A percentile compares a stretch with the other conserved stretches of the same genome.
phyloP scores from a whole-genome alignment of 768 basidiomycete species.

The Mycena kentingensis region DNA sequence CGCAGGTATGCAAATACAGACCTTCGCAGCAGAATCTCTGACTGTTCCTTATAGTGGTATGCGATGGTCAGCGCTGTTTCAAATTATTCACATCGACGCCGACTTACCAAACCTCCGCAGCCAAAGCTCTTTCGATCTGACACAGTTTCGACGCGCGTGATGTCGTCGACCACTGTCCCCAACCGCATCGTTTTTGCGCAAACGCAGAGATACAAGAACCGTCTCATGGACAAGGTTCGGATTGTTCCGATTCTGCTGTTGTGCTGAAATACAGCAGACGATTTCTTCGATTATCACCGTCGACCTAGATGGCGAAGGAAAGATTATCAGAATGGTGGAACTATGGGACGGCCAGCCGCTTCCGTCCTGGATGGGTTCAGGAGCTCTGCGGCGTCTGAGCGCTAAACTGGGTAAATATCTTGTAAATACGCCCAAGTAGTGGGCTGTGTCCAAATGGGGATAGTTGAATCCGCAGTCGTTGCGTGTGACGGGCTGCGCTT shows the following conservation, averaged over 20 bases:
- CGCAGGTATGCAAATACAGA: conserved; percentile 52
- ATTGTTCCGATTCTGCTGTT: conserved; percentile 6
- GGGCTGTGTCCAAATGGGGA: background rate
- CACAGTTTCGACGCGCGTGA: conserved; percentile 52
- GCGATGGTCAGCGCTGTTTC: conserved; percentile 16
- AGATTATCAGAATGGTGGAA: conserved; percentile 59
- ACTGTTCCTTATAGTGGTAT: conserved; percentile 41
- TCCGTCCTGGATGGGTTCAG: conserved; percentile 49
- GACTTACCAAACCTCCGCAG: conserved; percentile 36
- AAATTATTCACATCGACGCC: background rate
- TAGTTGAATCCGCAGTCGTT: background rate
- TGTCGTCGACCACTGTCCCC: conserved; percentile 59
- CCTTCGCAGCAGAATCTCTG: background rate
- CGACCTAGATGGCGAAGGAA: conserved; percentile 66
- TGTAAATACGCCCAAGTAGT: conserved; percentile 47
- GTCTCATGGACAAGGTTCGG: conserved; percentile 56
- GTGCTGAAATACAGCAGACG: conserved; percentile 35
- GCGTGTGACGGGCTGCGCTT: conserved; percentile 10
- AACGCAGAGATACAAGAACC: conserved; percentile 61
- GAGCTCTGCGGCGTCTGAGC: conserved; percentile 49
- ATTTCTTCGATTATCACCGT: conserved; percentile 63
- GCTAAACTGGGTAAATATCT: conserved; percentile 58
- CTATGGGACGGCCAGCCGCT: conserved; percentile 60
- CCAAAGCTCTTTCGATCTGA: conserved; percentile 57
- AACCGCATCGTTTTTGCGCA: conserved; percentile 64